Evolutionary conservation across 192 early-diverging fungal species (phyloP), one percentile per base, ranked within the genome.

Genomic region (Coemansia sp.): DNA sequence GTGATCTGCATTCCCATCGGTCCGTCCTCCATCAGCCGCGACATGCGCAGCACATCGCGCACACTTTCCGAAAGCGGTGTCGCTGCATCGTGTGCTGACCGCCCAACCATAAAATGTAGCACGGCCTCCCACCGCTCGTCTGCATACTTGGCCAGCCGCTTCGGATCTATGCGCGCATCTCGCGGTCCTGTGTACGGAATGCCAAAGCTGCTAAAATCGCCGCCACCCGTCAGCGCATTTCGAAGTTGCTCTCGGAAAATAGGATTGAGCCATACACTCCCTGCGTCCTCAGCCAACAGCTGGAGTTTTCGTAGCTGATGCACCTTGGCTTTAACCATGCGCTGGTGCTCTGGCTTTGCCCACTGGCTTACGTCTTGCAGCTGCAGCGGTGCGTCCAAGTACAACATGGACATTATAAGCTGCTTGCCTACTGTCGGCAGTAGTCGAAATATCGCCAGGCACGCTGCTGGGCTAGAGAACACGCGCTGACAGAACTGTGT

Each of bases 51-150:
- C 12, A 98, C 81, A 27, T 85, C 82, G 10, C 89, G 69, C 17
- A 91, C 88, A 35, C 90, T 89, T 11, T 86, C 82, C 43, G 86
- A 89, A 23, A 90, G 88, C 38, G 80, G 80, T 16, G 85, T 83
- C 85, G 12, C 54, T 70, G 21, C 84, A 25, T 27, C 55, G 10
- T 38, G 35, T 19, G 19, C 77, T 11, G 87, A 82, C 3, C 89
- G 94, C 0, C 96, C 95, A 4, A 97, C 95, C 87, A 98, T 90
- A 59, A 87, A 97, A 62, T 97, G 94, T 63, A 98, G 68, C 26
- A 98, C 93, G 3, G 89, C 55, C 71, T 98, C 94, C 96, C 96
- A 98, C 45, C 87, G 78, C 37, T 90, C 86, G 23, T 81, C 85
- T 2, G 94, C 91, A 69, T 96, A 90, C 17, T 84, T 72, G 65